Evolutionary conservation across 1,284 basidiomycete genomes (phyloP).

Genomic region (Malassezia dermatis): DNA sequence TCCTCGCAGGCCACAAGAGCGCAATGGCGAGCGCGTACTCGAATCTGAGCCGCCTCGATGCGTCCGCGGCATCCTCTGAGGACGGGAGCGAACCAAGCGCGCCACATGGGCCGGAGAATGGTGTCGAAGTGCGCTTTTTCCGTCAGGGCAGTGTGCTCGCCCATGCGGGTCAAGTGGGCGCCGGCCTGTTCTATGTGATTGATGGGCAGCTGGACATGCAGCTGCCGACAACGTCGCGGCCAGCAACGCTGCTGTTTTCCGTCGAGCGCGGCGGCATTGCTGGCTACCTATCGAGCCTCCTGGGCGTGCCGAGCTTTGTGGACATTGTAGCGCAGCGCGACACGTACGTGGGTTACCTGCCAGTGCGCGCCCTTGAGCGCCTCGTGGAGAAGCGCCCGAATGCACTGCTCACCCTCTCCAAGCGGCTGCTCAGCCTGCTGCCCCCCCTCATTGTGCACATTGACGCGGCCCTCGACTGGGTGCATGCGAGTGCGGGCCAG

Average conservation of each 20-base stretch:
- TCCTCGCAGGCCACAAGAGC: constrained; percentile 25
- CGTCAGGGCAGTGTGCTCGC: constrained; percentile 74
- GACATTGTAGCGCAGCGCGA: constrained; percentile 95
- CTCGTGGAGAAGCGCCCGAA: constrained; percentile 88
- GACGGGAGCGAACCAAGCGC: constrained; percentile 20
- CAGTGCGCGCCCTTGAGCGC: constrained; percentile 73
- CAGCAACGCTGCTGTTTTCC: constrained; percentile 58
- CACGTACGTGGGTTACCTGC: constrained; percentile 87
- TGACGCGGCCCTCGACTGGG: constrained; percentile 94
- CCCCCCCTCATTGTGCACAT: constrained; percentile 93
- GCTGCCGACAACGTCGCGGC: constrained; percentile 53
- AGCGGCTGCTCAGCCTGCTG: constrained; percentile 81
- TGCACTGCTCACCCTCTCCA: constrained; percentile 88
- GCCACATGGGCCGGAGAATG: constrained; percentile 59
- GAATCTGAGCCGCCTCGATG: constrained; percentile 60
- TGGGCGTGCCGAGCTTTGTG: constrained; percentile 83
- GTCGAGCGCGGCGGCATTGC: constrained; percentile 88
- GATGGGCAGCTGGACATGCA: constrained; percentile 91
- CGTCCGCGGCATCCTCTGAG: constrained; percentile 41
- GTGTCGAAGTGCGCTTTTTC: constrained; percentile 90
- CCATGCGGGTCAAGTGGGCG: constrained; percentile 77
- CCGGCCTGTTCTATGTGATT: constrained; percentile 92
- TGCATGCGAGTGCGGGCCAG: constrained; percentile 84
- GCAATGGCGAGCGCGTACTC: constrained; percentile 70
- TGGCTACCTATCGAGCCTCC: constrained; percentile 89